Conservation (phyloP, 1,139 yeast species). For the Taiozyma sp. region DNA sequence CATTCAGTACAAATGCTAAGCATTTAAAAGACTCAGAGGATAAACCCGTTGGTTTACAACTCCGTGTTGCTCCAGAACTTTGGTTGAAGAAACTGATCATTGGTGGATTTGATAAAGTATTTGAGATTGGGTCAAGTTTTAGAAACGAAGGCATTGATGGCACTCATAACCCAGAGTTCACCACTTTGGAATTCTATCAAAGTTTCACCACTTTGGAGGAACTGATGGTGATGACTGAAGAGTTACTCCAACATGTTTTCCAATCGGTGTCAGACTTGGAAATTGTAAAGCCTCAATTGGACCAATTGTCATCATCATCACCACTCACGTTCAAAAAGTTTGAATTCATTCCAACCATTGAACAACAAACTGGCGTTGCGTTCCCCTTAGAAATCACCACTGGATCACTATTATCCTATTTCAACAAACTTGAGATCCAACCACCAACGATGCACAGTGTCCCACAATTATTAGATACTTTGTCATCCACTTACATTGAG, state of each 20-base stretch:
- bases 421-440: conserved; percentile 21
- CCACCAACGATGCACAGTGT: conserved; percentile 42
- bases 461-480: conserved; percentile 61
- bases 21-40: conserved; percentile 35
- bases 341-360: conserved; percentile 60
- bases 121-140: conserved; percentile 81
- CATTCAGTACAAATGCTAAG: conserved; percentile 60
- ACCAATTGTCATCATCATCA: conserved; percentile 26
- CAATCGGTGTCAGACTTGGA: conserved; percentile 13
- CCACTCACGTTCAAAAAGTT: conserved; percentile 30
- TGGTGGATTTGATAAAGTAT: conserved; percentile 80
- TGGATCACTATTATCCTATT: conserved; percentile 36
- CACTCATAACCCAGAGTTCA: conserved; percentile 94
- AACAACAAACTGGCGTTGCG: conserved; percentile 37
- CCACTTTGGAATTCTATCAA: conserved; percentile 91
- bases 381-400: conserved; percentile 40
- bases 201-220: conserved; percentile 69
- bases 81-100: conserved; percentile 85
- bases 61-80: conserved; percentile 91
- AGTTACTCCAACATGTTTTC: conserved; percentile 41
- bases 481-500: conserved; percentile 64
- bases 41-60: conserved; percentile 37
- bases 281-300: conserved; percentile 4
- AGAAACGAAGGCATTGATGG: conserved; percentile 92
- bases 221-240: conserved; percentile 62